Base-by-base conservation (phyloP, 768 basidiomycete genomes). In the Xanthoconium purpureum region DNA sequence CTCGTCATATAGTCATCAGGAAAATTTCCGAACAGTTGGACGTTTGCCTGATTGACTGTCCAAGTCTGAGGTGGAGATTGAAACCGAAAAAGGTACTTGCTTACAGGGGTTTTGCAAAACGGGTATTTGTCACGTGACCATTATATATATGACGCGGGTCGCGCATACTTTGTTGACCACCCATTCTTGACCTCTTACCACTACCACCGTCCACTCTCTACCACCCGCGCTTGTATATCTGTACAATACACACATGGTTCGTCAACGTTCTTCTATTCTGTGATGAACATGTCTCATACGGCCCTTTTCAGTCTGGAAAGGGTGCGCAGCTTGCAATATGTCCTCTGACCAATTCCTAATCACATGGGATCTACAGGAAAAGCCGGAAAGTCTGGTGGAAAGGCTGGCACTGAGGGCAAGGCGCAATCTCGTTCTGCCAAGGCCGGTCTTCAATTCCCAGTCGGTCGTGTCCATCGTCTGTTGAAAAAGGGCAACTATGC, bases 391-490 rank as follows among this genome's bases (percentile, higher is more conserved):
- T 76, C 71, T 51, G 76, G 76, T 62, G 83, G 84, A 60, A 84
- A 82, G 63, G 74, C 82, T 30, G 66, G 69, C 29, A 59, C 75
- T 48, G 77, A 76, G 58, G 74, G 72, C 32, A 88, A 88, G 66
- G 74, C 85, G 5, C 82, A 84, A 64, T 88, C 87, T 14, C 84
- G 87, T 51, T 88, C 87, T 24, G 78, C 86, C 52, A 88, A 87
- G 67, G 87, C 87, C 13, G 87, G 87, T 64, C 82, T 88, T 53
- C 85, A 89, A 71, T 90, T 94, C 79, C 91, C 91, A 52, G 91
- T 94, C 64, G 91, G 91, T 80, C 91, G 91, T 88, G 84, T 93
- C 58, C 91, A 91, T 77, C 85, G 89, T 83, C 83, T 91, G 42
- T 73, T 93, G 73, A 91, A 91, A 80, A 84, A 83, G 73, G 91